Base-by-base conservation (phyloP, 2,329 filamentous ascomycete genomes). In the Teratosphaeria pseudoeucalypti region DNA sequence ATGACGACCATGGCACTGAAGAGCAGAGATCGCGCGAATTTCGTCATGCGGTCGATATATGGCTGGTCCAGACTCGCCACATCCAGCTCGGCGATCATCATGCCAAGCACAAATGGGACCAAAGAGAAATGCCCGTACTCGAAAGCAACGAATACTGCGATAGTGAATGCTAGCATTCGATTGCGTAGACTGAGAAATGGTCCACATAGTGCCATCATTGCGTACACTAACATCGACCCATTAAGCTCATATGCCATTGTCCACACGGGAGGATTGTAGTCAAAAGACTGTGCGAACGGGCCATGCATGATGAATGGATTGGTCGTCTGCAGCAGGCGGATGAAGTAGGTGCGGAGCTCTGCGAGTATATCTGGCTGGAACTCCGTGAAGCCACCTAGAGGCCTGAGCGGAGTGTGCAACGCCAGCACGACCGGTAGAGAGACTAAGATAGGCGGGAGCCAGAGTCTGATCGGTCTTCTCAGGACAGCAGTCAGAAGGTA, bases 201-300 rank as follows among this genome's bases (percentile, higher is more conserved):
- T 10, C 53, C 54, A 5, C 16, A 43, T 14, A 43, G 14, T 16
- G 82, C 68, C 3, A 82, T 70, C 0, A 78, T 69, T 0, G 78
- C 81, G 68, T 85, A 88, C 55, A 85, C 71, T 61, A 85, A 73
- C 57, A 88, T 76, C 1, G 85, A 87, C 10, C 85, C 85, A 63
- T 78, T 75, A 71, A 84, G 80, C 68, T 87, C 84, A 16, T 83
- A 73, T 0, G 84, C 82, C 57, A 87, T 85, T 0, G 79, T 84
- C 82, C 83, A 85, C 56, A 57, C 53, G 5, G 58, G 60, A 19
- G 43, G 32, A 43, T 64, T 59, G 57, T 62, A 63, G 3, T 37
- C 27, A 55, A 58, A 62, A 26, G 55, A 60, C 34, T 27, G 59
- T 49, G 72, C 82, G 87, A 43, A 85, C 66, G 67, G 85, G 87